Evolutionary conservation across 805 yeast genomes (phyloP), one percentile per base, ranked within the genome.

Genomic region (Diddensiella transvaalensis): DNA sequence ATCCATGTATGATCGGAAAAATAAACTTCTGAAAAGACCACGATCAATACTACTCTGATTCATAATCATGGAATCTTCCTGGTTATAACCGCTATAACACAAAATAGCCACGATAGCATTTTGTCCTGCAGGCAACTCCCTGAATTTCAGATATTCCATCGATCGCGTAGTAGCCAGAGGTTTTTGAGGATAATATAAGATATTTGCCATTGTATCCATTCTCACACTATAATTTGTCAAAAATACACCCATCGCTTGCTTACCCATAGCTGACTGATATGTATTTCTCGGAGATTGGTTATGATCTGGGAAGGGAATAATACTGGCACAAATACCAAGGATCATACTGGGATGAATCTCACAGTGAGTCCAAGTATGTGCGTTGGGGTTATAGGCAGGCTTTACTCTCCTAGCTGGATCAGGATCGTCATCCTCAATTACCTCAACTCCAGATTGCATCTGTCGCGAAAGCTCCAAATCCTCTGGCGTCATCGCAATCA

Each of bases 31-130:
- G 77, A 93, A 93, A 61, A 93, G 74, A 48, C 99, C 99, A 63
- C 98, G 78, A 69, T 93, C 99, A 65, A 93, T 93, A 32, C 96
- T 87, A 8, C 96, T 85, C 74, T 93, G 99, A 69, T 93, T 93
- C 99, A 93, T 93, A 74, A 93, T 93, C 93, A 93, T 88, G 37
- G 99, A 93, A 85, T 93, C 99, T 85, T 93, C 99, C 77, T 93
- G 99, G 70, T 93, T 93, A 71, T 93, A 93, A 64, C 99, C 99
- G 37, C 96, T 87, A 71, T 93, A 93, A 79, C 99, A 93, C 39
- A 95, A 80, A 76, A 93, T 93, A 23, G 99, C 99, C 41, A 93
- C 99, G 69, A 93, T 82, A 22, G 99, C 99, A 66, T 93, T 93
- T 74, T 93, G 99, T 51, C 99, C 99, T 51, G 99, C 99, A 33